Conservation (phyloP, 179 eudicot genomes). For the Pouteria campechiana region DNA sequence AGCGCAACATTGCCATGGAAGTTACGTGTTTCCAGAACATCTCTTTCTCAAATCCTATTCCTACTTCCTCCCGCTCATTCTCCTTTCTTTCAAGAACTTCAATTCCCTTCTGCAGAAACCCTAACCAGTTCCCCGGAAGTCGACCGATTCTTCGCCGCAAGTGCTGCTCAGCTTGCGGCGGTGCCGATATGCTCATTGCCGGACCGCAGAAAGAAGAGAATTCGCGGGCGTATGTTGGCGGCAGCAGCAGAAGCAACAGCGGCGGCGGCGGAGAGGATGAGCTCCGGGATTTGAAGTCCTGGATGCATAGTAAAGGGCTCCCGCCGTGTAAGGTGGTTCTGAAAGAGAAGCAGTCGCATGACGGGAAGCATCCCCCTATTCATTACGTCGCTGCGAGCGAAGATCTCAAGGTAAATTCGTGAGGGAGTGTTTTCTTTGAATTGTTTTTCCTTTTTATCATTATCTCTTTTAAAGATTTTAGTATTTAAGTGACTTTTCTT, state of each 20-base stretch:
- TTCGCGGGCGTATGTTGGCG: conserved; percentile 9
- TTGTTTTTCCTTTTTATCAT: neutral
- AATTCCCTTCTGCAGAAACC: conserved; percentile 2
- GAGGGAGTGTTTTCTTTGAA: neutral
- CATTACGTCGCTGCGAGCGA: conserved; percentile 91
- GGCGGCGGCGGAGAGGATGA: conserved; percentile 15
- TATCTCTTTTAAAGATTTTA: neutral
- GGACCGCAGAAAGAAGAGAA: conserved; percentile 15
- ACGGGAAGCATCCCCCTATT: conserved; percentile 39
- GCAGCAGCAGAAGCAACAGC: conserved; percentile 4
- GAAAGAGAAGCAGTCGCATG: conserved; percentile 48
- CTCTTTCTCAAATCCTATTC: conserved; percentile 13
- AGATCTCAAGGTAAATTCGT: conserved; percentile 49
- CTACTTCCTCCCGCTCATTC: conserved; percentile 12
- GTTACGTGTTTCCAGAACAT: too few relatives aligned
- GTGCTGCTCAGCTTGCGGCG: conserved; percentile 26
- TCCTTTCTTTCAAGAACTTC: conserved; percentile 14
- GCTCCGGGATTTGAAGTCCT: conserved; percentile 49
- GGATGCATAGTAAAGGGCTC: conserved; percentile 86
- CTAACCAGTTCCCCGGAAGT: neutral
- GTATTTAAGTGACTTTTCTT: neutral
- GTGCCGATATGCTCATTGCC: conserved; percentile 31
- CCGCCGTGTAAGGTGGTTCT: conserved; percentile 72
- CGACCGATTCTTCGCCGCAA: conserved; percentile 2
- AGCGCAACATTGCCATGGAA: too few relatives aligned